Percentiles rank a stretch among this genome's conserved stretches.
These are phyloP conservation scores for Gliomastix tumulicola DNA, from an alignment of 2,329 filamentous ascomycete genomes.

Conservation along the genomic window DNA sequence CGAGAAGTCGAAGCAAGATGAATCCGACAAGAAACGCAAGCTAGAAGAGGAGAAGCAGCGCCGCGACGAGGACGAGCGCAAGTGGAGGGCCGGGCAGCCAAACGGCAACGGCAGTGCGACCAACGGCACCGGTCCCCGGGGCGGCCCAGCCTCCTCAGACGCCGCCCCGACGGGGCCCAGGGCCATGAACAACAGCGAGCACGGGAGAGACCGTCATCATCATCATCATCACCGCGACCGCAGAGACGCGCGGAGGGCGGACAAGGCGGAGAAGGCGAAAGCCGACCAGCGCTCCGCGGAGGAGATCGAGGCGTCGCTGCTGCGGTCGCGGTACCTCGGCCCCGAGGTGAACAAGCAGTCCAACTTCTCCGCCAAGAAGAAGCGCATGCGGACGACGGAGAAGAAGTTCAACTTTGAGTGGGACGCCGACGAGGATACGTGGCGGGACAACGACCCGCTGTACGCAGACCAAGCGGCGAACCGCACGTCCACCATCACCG, in stretches of 20 bases:
- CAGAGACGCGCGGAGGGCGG: conserved; percentile 37
- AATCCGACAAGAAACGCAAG: conserved; percentile 47
- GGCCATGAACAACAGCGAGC: conserved; percentile 44
- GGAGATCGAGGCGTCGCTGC: conserved; percentile 65
- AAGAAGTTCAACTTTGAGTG: conserved; percentile 99
- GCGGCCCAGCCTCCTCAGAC: too few relatives aligned
- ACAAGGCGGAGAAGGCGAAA: conserved; percentile 26
- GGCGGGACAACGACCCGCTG: conserved; percentile 61
- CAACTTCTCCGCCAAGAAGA: conserved; percentile 93
- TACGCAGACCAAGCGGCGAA: conserved; percentile 39
- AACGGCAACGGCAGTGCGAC: background rate
- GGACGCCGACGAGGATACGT: conserved; percentile 89
- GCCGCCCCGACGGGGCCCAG: conserved; percentile 64
- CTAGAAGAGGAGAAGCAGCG: conserved; percentile 58
- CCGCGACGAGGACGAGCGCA: conserved; percentile 55
- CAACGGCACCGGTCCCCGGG: conserved; percentile 18
- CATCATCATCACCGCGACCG: background rate
- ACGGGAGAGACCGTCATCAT: conserved; percentile 8
- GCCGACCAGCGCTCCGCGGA: conserved; percentile 38
- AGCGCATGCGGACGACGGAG: conserved; percentile 84
- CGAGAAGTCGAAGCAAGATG: conserved; percentile 68
- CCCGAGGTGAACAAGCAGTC: conserved; percentile 75
- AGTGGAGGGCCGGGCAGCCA: conserved; percentile 16
- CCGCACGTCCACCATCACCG: conserved; percentile 32
- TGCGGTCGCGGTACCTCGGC: conserved; percentile 83